phyloP scores from a whole-genome alignment of 2,329 filamentous ascomycete genomes.

The Rhynchosporium graminicola region DNA sequence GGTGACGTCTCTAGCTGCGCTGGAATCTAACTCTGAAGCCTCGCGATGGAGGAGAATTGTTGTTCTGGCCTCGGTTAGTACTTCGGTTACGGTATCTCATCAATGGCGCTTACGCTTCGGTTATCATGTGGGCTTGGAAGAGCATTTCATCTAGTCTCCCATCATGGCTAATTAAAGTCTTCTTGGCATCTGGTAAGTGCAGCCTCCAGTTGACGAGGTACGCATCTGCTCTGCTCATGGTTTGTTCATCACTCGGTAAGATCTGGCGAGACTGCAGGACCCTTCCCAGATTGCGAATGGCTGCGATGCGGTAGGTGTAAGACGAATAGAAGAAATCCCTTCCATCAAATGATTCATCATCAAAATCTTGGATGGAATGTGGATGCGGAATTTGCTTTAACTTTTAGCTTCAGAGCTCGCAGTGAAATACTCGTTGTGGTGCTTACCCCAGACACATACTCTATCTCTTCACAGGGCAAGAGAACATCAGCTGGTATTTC shows the following conservation, averaged over 20 bases:
- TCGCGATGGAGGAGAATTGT: constrained; percentile 79
- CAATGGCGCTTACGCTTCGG: constrained; percentile 44
- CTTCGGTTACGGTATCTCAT: not conserved
- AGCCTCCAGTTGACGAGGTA: constrained; percentile 73
- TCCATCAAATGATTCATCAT: constrained; percentile 66
- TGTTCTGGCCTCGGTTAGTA: constrained; percentile 44
- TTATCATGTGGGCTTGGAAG: constrained; percentile 87
- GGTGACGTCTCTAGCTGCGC: constrained; percentile 57
- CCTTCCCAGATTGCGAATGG: constrained; percentile 74
- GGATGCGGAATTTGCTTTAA: constrained; percentile 58
- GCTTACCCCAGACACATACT: constrained; percentile 60
- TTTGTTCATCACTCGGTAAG: constrained; percentile 51
- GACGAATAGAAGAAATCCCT: constrained; percentile 76
- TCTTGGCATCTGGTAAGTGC: constrained; percentile 73
- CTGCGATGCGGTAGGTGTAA: constrained; percentile 81
- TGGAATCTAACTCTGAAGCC: constrained; percentile 71
- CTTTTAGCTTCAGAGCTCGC: constrained; percentile 29
- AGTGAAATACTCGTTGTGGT: not conserved
- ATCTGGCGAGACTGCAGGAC: constrained; percentile 65
- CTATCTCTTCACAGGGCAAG: constrained; percentile 80
- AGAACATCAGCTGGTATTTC: constrained; percentile 67
- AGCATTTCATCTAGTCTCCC: constrained; percentile 84
- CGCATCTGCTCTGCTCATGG: constrained; percentile 59
- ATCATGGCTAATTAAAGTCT: constrained; percentile 66
- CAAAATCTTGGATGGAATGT: constrained; percentile 71